These are phyloP conservation scores for Croton setiger DNA, from an alignment of 441 rosid species.

Conservation along the genomic window DNA sequence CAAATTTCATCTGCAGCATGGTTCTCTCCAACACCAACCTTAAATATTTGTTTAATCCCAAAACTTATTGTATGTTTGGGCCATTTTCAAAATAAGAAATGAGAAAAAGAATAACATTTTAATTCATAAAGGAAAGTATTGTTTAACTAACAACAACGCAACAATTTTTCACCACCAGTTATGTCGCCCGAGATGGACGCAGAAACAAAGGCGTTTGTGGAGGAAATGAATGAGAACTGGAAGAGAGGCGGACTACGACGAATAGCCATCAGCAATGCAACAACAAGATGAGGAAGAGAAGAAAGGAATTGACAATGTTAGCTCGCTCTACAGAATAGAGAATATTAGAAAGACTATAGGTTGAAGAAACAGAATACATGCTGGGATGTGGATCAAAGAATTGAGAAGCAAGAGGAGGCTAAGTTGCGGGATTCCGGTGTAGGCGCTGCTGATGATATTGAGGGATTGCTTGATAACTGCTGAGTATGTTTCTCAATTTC, in stretches of 20 bases:
- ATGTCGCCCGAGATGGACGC: constrained; percentile 44
- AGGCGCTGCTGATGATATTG: constrained; percentile 64
- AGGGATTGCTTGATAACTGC: constrained; percentile 82
- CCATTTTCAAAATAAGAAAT: no score
- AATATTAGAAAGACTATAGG: constrained; percentile 83
- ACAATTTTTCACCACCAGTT: constrained; percentile 22
- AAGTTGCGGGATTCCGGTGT: constrained; percentile 45
- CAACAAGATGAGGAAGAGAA: constrained; percentile 22
- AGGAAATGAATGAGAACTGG: constrained; percentile 94
- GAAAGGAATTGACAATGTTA: constrained; percentile 22
- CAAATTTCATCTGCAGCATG: no score
- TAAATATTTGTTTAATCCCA: no score
- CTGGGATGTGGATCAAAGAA: constrained; percentile 90
- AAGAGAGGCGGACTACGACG: constrained; percentile 51
- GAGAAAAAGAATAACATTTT: no score
- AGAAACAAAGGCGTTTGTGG: constrained; percentile 88
- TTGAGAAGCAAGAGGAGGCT: constrained; percentile 76
- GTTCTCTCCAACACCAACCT: no score
- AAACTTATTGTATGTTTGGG: no score
- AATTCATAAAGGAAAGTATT: no score
- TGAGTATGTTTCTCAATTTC: constrained; percentile 41
- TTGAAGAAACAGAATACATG: constrained; percentile 90
- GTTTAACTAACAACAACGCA: no score
- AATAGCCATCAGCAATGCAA: constrained; percentile 11
- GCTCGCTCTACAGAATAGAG: constrained; percentile 69